A percentile compares a stretch with the other conserved stretches of the same genome.
Evolutionary conservation across 345 rosid species (phyloP).

Genomic region (Eutrema yunnanense): DNA sequence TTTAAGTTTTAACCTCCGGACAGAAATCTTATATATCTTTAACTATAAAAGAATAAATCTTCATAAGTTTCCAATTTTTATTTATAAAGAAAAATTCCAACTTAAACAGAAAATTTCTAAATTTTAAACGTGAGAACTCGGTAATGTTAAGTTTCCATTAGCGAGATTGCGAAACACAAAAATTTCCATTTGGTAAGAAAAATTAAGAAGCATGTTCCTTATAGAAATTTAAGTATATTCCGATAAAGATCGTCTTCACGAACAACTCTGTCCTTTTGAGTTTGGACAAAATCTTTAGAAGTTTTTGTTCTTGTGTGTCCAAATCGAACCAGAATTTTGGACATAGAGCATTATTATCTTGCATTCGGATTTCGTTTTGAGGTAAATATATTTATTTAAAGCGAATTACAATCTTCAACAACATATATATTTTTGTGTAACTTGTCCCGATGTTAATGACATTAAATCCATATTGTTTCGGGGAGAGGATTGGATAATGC

Average conservation of each 20-base stretch:
- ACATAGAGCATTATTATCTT: neutral
- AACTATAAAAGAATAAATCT: neutral
- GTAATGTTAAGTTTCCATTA: neutral
- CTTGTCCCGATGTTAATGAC: neutral
- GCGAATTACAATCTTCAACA: neutral
- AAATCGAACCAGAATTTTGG: neutral
- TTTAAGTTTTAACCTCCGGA: neutral
- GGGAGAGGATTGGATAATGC: conserved; percentile 11
- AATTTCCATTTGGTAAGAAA: neutral
- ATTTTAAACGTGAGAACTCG: neutral
- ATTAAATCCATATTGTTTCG: neutral
- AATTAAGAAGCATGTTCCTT: neutral
- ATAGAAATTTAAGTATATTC: neutral
- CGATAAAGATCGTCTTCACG: neutral
- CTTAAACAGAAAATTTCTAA: neutral
- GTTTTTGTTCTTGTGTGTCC: neutral
- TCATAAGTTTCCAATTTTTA: neutral
- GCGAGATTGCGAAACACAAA: neutral
- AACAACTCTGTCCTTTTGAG: neutral
- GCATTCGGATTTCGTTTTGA: neutral
- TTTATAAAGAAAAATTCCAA: no score
- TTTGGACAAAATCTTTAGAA: neutral
- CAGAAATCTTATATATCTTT: neutral
- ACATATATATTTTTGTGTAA: neutral
- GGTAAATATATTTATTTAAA: neutral